A percentile compares a stretch with the other conserved stretches of the same genome.
phyloP scores from a whole-genome alignment of 345 rosid species.

The Acer yangbiense region DNA sequence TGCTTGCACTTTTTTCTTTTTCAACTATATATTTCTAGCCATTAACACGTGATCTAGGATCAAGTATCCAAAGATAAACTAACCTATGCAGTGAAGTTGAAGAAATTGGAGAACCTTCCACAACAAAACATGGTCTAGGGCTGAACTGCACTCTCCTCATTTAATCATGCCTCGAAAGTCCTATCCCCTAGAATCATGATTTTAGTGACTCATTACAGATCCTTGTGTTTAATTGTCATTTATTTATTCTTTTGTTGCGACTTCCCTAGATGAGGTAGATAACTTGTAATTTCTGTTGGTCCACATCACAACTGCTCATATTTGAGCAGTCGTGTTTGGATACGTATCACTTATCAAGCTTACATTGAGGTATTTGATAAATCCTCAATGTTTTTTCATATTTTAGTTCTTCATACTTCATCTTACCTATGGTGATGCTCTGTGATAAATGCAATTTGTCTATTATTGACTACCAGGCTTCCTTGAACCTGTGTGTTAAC shows the following conservation, averaged over 20 bases:
- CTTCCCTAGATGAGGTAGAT: background rate
- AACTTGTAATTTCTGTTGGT: background rate
- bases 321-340: background rate
- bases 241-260: background rate
- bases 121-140: background rate
- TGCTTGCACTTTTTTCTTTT: background rate
- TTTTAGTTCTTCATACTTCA: background rate
- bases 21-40: background rate
- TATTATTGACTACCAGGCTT: background rate
- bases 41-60: background rate
- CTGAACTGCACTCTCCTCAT: background rate
- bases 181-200: background rate
- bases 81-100: background rate
- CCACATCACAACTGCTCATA: background rate
- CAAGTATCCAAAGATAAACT: background rate
- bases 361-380: background rate
- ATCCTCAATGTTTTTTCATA: background rate
- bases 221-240: background rate
- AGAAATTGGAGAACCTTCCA: background rate
- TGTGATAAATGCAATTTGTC: background rate
- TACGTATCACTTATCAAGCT: background rate
- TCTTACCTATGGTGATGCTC: background rate
- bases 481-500: background rate
- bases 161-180: background rate
- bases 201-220: background rate